These are phyloP conservation scores for Iris pallida DNA, from an alignment of 116 monocot genomes.

Conservation along the genomic window DNA sequence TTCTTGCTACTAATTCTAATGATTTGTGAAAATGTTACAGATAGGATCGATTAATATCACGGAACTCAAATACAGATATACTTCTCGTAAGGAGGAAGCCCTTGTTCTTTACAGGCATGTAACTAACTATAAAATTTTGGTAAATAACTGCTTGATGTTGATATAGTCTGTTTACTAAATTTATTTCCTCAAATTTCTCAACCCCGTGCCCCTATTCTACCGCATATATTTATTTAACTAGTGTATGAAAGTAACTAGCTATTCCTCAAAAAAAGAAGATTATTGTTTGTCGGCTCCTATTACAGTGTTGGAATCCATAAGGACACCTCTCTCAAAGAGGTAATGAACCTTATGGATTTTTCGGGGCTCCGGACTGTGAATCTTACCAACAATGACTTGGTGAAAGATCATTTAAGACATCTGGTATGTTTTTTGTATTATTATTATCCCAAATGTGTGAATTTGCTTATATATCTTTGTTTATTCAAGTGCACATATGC, in stretches of 20 bases:
- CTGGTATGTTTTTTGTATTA: conserved; percentile 42
- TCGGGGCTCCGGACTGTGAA: conserved; percentile 47
- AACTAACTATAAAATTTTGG: background rate
- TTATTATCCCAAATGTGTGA: background rate
- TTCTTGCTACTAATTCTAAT: background rate
- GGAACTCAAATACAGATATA: conserved; percentile 91
- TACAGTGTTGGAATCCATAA: conserved; percentile 91
- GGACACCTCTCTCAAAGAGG: conserved; percentile 46
- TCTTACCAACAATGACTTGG: conserved; percentile 89
- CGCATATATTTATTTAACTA: too few species aligned
- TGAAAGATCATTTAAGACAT: conserved; percentile 81
- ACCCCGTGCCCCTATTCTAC: background rate
- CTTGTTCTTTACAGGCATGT: conserved; percentile 85
- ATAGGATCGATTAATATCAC: conserved; percentile 86
- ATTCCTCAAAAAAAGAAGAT: too few species aligned
- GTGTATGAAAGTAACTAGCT: background rate
- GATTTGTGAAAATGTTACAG: conserved; percentile 20
- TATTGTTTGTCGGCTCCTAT: conserved; percentile 1
- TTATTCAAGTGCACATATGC: background rate
- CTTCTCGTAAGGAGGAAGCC: conserved; percentile 53
- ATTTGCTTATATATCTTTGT: background rate
- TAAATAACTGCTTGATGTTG: background rate
- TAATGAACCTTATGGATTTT: conserved; percentile 56
- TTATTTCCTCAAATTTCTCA: background rate
- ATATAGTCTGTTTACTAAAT: background rate